A percentile compares a stretch with the other conserved stretches of the same genome.
phyloP scores from a whole-genome alignment of 1,284 basidiomycete genomes.

The Cerrena zonata region DNA sequence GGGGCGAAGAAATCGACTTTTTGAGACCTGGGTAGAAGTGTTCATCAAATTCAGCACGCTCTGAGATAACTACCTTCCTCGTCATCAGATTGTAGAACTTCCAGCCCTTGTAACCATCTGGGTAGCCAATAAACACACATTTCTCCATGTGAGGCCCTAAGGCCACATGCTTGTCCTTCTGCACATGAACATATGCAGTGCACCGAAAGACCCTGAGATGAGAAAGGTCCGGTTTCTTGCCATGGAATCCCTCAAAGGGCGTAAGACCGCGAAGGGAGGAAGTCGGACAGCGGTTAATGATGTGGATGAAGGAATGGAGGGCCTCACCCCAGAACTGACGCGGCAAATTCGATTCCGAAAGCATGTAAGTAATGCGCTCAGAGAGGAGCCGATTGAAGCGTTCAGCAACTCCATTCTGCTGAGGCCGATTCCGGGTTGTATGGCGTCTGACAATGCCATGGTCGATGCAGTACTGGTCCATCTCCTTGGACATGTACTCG shows the following conservation, averaged over 20 bases:
- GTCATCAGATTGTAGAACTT: slow-evolving; percentile 15
- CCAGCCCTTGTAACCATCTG: slow-evolving; percentile 24
- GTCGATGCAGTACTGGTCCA: slow-evolving; percentile 18
- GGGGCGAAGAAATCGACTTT: too few relatives aligned
- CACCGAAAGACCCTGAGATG: slow-evolving; percentile 19
- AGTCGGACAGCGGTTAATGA: slow-evolving; percentile 19
- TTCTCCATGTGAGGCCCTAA: slow-evolving; percentile 27
- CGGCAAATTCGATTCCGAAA: slow-evolving; percentile 20
- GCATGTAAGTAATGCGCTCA: slow-evolving; percentile 14
- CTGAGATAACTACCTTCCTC: slow-evolving; percentile 19
- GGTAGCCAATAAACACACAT: slow-evolving; percentile 34
- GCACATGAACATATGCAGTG: slow-evolving; percentile 29
- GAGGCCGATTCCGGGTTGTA: slow-evolving; percentile 22
- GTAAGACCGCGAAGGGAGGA: slow-evolving; percentile 19
- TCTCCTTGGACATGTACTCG: slow-evolving; percentile 23
- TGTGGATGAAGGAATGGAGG: slow-evolving; percentile 19
- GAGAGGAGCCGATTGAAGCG: slow-evolving; percentile 20
- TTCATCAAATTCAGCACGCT: slow-evolving; percentile 28
- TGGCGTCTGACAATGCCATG: slow-evolving; percentile 24
- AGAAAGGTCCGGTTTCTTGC: slow-evolving; percentile 10
- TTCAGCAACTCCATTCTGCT: slow-evolving; percentile 33
- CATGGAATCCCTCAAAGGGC: slow-evolving; percentile 6
- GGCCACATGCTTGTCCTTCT: slow-evolving; percentile 24
- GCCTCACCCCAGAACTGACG: slow-evolving; percentile 23
- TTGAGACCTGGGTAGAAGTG: slow-evolving; percentile 14